Percentiles rank a stretch among this genome's conserved stretches.
Evolutionary conservation across 768 basidiomycete genomes (phyloP).

Genomic region (Boletus rufocinnamomeus): DNA sequence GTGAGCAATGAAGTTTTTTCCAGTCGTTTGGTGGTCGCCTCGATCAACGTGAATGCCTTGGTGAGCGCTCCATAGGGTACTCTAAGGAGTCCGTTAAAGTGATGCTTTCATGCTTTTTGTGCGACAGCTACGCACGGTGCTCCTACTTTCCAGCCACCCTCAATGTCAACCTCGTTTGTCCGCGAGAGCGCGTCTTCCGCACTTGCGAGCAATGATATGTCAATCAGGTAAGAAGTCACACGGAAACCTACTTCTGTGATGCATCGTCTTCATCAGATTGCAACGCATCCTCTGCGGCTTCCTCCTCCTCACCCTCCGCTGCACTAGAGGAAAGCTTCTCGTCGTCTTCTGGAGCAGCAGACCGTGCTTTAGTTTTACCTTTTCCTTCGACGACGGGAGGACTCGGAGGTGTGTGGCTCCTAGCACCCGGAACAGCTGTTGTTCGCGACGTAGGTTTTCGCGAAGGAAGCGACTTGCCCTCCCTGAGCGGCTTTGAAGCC

Average conservation of each 20-base stretch:
- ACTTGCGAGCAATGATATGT: slow-evolving; percentile 37
- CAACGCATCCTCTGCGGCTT: slow-evolving; percentile 39
- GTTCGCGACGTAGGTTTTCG: neutral
- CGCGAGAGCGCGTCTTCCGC: slow-evolving; percentile 67
- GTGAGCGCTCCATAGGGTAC: slow-evolving; percentile 94
- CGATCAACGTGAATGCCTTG: slow-evolving; percentile 85
- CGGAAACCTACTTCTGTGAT: slow-evolving; percentile 58
- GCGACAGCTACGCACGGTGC: slow-evolving; percentile 62
- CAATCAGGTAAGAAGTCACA: neutral
- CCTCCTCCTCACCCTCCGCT: slow-evolving; percentile 46
- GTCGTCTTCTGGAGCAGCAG: slow-evolving; percentile 30
- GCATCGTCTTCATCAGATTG: slow-evolving; percentile 52
- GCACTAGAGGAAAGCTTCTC: slow-evolving; percentile 36
- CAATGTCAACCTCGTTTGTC: slow-evolving; percentile 69
- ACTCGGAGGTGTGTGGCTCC: neutral
- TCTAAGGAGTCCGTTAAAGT: slow-evolving; percentile 40
- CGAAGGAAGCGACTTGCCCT: neutral
- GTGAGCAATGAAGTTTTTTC: slow-evolving; percentile 92
- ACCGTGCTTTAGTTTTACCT: slow-evolving; percentile 20
- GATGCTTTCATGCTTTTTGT: neutral
- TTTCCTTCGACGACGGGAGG: slow-evolving; percentile 15
- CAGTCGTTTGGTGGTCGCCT: slow-evolving; percentile 91
- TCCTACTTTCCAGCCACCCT: slow-evolving; percentile 82
- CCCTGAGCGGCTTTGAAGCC: slow-evolving; percentile 3
- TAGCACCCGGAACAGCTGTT: neutral